A percentile compares a stretch with the other conserved stretches of the same genome.
phyloP scores from a whole-genome alignment of 1,284 basidiomycete genomes.

The Stereum hirsutum region DNA sequence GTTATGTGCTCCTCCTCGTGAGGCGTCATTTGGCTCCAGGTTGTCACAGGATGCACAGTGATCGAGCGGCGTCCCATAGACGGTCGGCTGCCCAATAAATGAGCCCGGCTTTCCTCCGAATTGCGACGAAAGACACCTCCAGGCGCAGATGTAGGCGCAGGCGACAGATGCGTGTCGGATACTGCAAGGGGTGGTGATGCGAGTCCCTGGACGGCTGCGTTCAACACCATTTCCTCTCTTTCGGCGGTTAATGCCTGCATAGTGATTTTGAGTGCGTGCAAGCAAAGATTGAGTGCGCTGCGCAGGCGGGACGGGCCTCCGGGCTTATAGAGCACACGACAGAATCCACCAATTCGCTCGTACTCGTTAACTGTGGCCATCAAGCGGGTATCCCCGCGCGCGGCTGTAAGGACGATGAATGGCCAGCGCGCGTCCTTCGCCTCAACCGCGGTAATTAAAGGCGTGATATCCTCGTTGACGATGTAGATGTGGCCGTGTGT shows the following conservation, averaged over 20 bases:
- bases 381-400: slow-evolving; percentile 56
- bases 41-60: slow-evolving; percentile 35
- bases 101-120: slow-evolving; percentile 34
- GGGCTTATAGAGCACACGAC: slow-evolving; percentile 83
- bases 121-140: slow-evolving; percentile 33
- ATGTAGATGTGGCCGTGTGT: slow-evolving; percentile 66
- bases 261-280: slow-evolving; percentile 53
- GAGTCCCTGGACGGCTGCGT: too few relatives aligned
- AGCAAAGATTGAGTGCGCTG: slow-evolving; percentile 59
- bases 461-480: slow-evolving; percentile 71
- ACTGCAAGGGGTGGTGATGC: too few relatives aligned
- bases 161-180: too few relatives aligned
- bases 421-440: slow-evolving; percentile 50
- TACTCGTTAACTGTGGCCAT: slow-evolving; percentile 60
- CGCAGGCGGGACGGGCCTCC: slow-evolving; percentile 76
- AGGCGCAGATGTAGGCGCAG: too few relatives aligned
- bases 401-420: slow-evolving; percentile 68
- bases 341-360: slow-evolving; percentile 80
- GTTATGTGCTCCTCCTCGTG: slow-evolving; percentile 23
- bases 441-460: slow-evolving; percentile 49
- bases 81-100: slow-evolving; percentile 6
- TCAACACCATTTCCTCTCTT: too few relatives aligned
- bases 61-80: slow-evolving; percentile 36
- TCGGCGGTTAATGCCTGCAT: slow-evolving; percentile 15
- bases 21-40: slow-evolving; percentile 27